A percentile compares a stretch with the other conserved stretches of the same genome.
Evolutionary conservation across 495 filamentous ascomycete species (phyloP).

Genomic region (Penicillium pulvis): DNA sequence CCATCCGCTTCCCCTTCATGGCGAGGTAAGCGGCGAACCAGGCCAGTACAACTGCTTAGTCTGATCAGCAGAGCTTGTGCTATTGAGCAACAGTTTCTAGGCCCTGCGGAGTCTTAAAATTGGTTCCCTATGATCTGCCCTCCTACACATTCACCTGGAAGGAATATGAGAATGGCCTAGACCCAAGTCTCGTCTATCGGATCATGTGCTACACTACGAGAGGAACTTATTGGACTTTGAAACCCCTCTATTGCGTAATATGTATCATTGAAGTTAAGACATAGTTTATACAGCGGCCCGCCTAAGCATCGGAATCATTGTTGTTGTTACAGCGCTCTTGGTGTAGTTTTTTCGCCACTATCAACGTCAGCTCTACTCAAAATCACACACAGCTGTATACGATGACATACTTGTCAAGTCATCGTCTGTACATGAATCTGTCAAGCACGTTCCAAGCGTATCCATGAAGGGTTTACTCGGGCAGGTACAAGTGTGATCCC

Average conservation of each 20-base stretch:
- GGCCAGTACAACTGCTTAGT: not conserved
- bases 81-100: not conserved
- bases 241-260: not conserved
- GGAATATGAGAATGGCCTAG: no score
- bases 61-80: not conserved
- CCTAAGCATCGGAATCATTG: not conserved
- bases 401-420: constrained; percentile 21
- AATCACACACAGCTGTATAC: constrained; percentile 1
- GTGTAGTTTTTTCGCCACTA: constrained; percentile 1
- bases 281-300: not conserved
- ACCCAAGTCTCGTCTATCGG: no score
- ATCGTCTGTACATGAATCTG: constrained; percentile 15
- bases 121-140: not conserved
- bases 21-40: not conserved
- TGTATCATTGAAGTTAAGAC: not conserved
- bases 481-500: constrained; percentile 25
- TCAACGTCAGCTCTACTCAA: constrained; percentile 15
- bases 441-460: constrained; percentile 18
- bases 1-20: not conserved
- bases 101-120: not conserved
- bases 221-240: no score
- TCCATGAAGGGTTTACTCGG: constrained; percentile 22
- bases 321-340: not conserved
- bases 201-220: no score
- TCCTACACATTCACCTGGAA: no score